Evolutionary conservation across 2,329 filamentous ascomycete genomes (phyloP), one percentile per base, ranked within the genome.

Genomic region (Trichoderma koningii): DNA sequence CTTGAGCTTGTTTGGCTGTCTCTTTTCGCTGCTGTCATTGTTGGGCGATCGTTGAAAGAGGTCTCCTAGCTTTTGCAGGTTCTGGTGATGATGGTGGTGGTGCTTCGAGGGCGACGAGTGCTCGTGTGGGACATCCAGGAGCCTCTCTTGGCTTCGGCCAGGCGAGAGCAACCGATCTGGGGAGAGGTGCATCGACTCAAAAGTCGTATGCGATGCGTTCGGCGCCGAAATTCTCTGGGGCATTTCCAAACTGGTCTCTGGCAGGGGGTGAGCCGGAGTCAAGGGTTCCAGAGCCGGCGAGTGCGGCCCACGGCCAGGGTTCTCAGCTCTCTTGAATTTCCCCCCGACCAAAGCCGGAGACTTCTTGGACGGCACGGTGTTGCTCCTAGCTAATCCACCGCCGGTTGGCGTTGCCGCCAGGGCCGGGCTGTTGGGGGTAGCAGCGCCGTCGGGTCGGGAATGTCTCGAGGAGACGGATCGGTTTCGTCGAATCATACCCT

Each of bases 391-490:
- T 19, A 88, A 74, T 17, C 83, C 81, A 52, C 87, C 81, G 1
- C 87, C 81, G 1, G 83, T 83, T 0, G 89, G 83, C 1, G 85
- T 83, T 28, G 82, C 76, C 3, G 79, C 78, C 63, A 83, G 76
- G 5, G 81, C 81, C 14, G 87, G 87, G 68, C 86, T 90, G 60
- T 83, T 85, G 0, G 92, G 91, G 61, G 87, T 92, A 7, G 89
- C 87, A 28, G 86, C 83, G 65, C 85, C 89, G 67, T 93, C 93
- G 66, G 88, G 83, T 66, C 89, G 86, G 5, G 93, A 97, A 69
- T 92, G 88, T 70, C 89, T 87, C n/a, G 95, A 98, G 4, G 93
- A 96, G 0, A 93, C 91, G 3, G 95, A 98, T 57, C 94, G 90
- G 73, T 97, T 97, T 68, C 95, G 86, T 68, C 94, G 86, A 30